These are phyloP conservation scores for Prototheca stagnorum DNA, from an alignment of 163 green algal species.

Conservation along the genomic window DNA sequence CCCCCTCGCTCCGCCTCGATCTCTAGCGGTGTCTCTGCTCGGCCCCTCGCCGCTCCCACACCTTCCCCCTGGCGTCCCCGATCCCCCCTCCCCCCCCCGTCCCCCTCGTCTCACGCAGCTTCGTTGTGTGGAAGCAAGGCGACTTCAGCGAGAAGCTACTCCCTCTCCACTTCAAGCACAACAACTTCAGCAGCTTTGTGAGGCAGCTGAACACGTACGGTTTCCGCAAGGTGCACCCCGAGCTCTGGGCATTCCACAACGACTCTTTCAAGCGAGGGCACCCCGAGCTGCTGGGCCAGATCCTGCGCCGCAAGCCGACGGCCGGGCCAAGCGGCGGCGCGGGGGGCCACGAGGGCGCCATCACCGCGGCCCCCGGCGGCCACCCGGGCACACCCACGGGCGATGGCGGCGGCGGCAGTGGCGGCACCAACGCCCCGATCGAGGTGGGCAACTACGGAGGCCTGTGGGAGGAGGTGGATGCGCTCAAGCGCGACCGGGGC, in stretches of 20 bases:
- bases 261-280: slow-evolving; percentile 69
- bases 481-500: slow-evolving; percentile 77
- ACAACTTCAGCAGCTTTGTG: slow-evolving; percentile 95
- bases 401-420: neutral
- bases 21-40: too few species aligned
- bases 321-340: neutral
- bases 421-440: too few species aligned
- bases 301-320: slow-evolving; percentile 59
- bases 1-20: too few species aligned
- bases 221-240: slow-evolving; percentile 92
- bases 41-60: too few species aligned
- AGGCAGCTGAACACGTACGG: slow-evolving; percentile 98
- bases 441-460: slow-evolving; percentile 47
- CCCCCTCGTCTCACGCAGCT: slow-evolving; percentile 36
- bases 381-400: neutral
- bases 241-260: slow-evolving; percentile 95
- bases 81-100: neutral
- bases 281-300: slow-evolving; percentile 66
- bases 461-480: slow-evolving; percentile 65
- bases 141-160: slow-evolving; percentile 84
- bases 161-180: slow-evolving; percentile 95
- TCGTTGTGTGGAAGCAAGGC: slow-evolving; percentile 82
- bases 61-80: neutral
- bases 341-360: too few species aligned
- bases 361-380: neutral